These are phyloP conservation scores for Suillus discolor DNA, from an alignment of 768 basidiomycete species.

Conservation along the genomic window DNA sequence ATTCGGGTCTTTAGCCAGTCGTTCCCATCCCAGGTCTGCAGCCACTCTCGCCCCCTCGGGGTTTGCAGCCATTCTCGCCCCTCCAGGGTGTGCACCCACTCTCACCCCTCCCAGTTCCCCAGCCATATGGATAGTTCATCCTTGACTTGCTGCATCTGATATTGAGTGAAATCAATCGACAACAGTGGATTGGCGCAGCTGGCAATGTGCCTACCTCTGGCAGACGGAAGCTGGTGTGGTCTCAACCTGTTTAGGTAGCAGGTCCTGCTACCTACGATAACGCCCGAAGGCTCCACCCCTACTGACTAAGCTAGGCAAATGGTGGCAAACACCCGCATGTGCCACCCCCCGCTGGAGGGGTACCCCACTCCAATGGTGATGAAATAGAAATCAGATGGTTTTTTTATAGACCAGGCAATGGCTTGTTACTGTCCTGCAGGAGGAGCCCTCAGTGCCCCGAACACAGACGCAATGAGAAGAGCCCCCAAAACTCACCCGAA, in stretches of 20 bases:
- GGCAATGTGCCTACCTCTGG: too few relatives aligned
- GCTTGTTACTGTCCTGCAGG: not conserved
- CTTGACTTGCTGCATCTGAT: not conserved
- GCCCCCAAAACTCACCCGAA: not conserved
- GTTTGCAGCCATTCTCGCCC: not conserved
- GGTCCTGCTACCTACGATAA: too few relatives aligned
- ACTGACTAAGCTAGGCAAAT: too few relatives aligned
- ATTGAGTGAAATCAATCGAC: not conserved
- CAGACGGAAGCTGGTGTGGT: too few relatives aligned
- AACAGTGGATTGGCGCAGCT: not conserved
- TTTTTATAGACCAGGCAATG: not conserved
- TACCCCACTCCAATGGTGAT: not conserved
- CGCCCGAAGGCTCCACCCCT: too few relatives aligned
- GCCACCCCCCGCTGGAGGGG: too few relatives aligned
- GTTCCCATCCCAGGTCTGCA: not conserved
- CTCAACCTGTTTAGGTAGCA: too few relatives aligned
- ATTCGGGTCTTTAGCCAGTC: not conserved
- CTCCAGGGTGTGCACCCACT: too few relatives aligned
- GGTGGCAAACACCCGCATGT: too few relatives aligned
- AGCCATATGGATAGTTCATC: not conserved
- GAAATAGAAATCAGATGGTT: not conserved
- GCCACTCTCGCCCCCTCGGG: not conserved
- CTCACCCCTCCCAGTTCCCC: too few relatives aligned
- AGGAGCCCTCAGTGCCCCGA: not conserved
- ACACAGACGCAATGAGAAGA: not conserved